Conservation (phyloP, 257 asterid species). For the Henckelia pumila region DNA sequence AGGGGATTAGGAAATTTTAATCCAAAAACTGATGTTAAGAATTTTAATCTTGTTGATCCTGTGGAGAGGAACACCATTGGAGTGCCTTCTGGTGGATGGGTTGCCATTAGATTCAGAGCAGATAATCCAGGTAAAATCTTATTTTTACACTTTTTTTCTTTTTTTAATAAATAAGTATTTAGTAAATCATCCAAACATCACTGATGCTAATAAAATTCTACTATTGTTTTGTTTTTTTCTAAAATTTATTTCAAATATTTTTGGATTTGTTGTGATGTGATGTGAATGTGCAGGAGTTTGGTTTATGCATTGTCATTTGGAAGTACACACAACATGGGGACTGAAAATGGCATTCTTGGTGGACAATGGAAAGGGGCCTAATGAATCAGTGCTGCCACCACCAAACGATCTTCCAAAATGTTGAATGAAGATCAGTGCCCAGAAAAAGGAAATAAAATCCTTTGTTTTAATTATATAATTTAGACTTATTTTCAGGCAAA, state of each 20-base stretch:
- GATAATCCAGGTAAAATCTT: conserved; percentile 76
- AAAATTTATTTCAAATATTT: no score
- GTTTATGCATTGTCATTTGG: conserved; percentile 94
- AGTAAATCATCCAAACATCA: no score
- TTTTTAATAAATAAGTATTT: no score
- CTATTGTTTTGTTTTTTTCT: no score
- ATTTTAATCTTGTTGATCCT: conserved; percentile 78
- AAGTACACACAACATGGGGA: conserved; percentile 93
- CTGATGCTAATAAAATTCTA: no score
- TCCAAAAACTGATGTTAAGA: conserved; percentile 54
- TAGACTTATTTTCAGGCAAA: conserved; percentile 18
- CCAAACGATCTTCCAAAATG: conserved; percentile 85
- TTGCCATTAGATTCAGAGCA: conserved; percentile 76
- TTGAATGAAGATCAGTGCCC: conserved; percentile 24
- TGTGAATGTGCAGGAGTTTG: conserved; percentile 60
- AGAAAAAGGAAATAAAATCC: not conserved
- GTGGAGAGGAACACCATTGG: conserved; percentile 91
- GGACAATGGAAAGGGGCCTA: conserved; percentile 76
- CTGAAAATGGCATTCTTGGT: conserved; percentile 82
- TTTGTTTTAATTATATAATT: not conserved
- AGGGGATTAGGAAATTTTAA: conserved; percentile 70
- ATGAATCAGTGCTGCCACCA: conserved; percentile 64
- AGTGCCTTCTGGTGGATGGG: conserved; percentile 97
- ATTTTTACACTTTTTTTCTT: no score
- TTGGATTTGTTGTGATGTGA: no score